phyloP scores from a whole-genome alignment of 2,329 filamentous ascomycete species.

The Leptographium galeiforme region DNA sequence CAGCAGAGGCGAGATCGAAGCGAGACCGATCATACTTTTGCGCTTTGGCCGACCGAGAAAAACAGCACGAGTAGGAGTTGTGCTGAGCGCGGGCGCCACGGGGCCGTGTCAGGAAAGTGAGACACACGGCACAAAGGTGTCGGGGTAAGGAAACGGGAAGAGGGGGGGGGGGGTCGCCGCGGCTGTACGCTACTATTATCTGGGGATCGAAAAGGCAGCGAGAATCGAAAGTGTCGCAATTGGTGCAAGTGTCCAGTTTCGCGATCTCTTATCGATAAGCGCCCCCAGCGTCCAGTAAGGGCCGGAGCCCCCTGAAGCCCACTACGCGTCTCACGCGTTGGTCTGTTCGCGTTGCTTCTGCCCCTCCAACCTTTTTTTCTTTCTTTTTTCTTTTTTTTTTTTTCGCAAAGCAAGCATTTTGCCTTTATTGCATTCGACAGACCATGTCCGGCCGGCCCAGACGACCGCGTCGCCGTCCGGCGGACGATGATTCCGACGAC shows the following conservation, averaged over 20 bases:
- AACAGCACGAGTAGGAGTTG: background rate
- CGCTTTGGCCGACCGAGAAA: background rate
- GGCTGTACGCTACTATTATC: background rate
- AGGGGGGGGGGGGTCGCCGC: background rate
- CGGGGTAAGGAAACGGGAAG: background rate
- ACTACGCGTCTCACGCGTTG: no score
- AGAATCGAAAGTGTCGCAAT: background rate
- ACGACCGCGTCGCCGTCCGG: background rate
- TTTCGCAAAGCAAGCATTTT: no score
- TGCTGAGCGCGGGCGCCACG: background rate
- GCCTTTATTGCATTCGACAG: no score
- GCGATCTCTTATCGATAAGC: background rate
- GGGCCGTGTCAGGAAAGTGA: background rate
- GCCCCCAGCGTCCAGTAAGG: background rate
- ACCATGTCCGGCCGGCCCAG: background rate
- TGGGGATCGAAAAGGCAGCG: background rate
- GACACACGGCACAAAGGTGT: background rate
- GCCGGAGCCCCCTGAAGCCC: no score
- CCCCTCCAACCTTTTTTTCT: background rate
- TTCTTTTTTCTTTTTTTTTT: no score
- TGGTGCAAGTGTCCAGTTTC: slow-evolving; percentile 1
- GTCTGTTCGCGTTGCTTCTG: no score
- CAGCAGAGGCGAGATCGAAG: background rate
- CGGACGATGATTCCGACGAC: background rate
- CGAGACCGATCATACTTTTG: background rate